Evolutionary conservation across 805 yeast genomes (phyloP).

Genomic region (Pichia gijzeniarum): DNA sequence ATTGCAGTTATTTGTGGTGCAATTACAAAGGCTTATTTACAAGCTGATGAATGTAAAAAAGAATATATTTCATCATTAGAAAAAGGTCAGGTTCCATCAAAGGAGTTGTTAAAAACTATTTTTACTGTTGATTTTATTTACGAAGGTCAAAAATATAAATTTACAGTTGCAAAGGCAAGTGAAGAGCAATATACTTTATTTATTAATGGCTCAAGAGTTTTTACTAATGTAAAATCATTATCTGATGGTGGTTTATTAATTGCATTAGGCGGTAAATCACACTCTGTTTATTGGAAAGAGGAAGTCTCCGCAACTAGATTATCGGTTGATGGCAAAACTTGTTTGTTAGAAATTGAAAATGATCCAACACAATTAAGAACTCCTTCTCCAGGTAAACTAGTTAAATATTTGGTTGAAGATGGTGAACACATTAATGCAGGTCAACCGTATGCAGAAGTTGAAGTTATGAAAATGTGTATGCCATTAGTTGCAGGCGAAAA

Average conservation of each 20-base stretch:
- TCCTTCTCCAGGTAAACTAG: conserved; percentile 98
- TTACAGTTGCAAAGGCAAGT: conserved; percentile 92
- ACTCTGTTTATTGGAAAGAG: conserved; percentile 95
- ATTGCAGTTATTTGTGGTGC: conserved; percentile 97
- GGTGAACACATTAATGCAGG: conserved; percentile 92
- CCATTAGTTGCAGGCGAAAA: conserved; percentile 90
- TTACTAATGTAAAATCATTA: conserved; percentile 79
- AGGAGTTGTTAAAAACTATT: conserved; percentile 73
- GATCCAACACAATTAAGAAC: conserved; percentile 98
- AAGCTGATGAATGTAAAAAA: conserved; percentile 59
- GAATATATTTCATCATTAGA: conserved; percentile 75
- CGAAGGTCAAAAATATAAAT: conserved; percentile 87
- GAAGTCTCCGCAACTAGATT: conserved; percentile 93
- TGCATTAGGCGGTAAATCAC: conserved; percentile 87
- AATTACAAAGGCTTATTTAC: conserved; percentile 86
- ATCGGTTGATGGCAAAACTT: conserved; percentile 92
- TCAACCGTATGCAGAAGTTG: conserved; percentile 96
- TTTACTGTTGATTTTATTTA: conserved; percentile 93
- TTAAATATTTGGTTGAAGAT: conserved; percentile 85
- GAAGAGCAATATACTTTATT: conserved; percentile 79
- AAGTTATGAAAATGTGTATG: conserved; percentile 99
- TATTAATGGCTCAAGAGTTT: conserved; percentile 87
- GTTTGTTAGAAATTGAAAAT: conserved; percentile 88
- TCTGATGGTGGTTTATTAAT: conserved; percentile 92
- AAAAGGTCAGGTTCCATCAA: conserved; percentile 92